Conservation (phyloP, 306 rosid species). For the Vigna angularis region DNA sequence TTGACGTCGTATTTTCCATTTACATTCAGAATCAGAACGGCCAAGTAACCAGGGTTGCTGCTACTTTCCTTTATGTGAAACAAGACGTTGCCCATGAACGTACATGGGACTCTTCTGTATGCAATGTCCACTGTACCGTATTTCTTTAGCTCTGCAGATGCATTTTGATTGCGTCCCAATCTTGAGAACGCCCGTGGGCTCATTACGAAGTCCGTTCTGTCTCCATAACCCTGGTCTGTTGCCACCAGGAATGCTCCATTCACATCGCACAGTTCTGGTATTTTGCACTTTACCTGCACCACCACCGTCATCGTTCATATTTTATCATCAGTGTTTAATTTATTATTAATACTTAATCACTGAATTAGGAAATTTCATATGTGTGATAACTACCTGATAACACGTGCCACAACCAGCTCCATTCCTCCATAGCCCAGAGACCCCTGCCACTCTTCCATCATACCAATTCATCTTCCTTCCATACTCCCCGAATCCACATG, state of each 20-base stretch:
- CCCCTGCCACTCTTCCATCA: slow-evolving; percentile 53
- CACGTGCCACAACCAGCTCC: slow-evolving; percentile 91
- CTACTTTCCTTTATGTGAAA: slow-evolving; percentile 64
- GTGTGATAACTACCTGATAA: slow-evolving; percentile 60
- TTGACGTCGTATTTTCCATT: slow-evolving; percentile 64
- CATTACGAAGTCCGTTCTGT: slow-evolving; percentile 48
- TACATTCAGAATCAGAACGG: slow-evolving; percentile 49
- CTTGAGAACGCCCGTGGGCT: slow-evolving; percentile 44
- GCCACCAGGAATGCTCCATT: slow-evolving; percentile 48
- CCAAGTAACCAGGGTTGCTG: slow-evolving; percentile 63
- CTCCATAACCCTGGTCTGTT: slow-evolving; percentile 52
- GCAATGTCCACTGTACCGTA: slow-evolving; percentile 36
- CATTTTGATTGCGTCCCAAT: slow-evolving; percentile 28
- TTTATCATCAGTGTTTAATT: background rate
- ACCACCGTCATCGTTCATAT: background rate
- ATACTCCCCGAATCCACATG: slow-evolving; percentile 82
- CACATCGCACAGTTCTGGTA: slow-evolving; percentile 26
- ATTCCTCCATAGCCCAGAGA: slow-evolving; percentile 65
- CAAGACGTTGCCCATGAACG: slow-evolving; percentile 46
- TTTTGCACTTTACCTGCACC: slow-evolving; percentile 51
- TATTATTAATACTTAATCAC: background rate
- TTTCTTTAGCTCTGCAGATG: slow-evolving; percentile 26
- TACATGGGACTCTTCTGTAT: slow-evolving; percentile 55
- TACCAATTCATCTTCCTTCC: slow-evolving; percentile 62
- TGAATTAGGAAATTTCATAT: too few relatives aligned